Evolutionary conservation across 1,139 yeast genomes (phyloP).

Genomic region (Yarrowia galli): DNA sequence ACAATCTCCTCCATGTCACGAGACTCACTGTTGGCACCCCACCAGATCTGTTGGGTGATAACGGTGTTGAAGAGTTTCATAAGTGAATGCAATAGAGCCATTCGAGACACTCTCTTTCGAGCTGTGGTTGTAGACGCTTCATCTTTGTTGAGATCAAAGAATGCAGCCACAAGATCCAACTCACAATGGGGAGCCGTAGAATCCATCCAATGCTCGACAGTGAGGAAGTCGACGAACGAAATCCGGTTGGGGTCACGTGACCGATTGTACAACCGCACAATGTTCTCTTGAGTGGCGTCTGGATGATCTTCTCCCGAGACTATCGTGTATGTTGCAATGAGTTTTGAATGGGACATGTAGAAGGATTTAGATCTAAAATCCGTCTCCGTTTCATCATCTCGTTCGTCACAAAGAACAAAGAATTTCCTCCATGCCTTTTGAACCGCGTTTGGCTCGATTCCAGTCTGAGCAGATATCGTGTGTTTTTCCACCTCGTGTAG

Average conservation of each 20-base stretch:
- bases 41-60: slow-evolving; percentile 21
- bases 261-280: slow-evolving; percentile 8
- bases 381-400: not conserved
- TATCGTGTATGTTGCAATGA: not conserved
- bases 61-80: not conserved
- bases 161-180: slow-evolving; percentile 7
- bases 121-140: not conserved
- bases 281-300: slow-evolving; percentile 1
- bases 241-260: not conserved
- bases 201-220: slow-evolving; percentile 31
- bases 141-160: not conserved
- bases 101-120: not conserved
- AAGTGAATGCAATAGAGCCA: not conserved
- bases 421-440: slow-evolving; percentile 17
- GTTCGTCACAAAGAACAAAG: slow-evolving; percentile 6
- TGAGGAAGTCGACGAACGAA: slow-evolving; percentile 11
- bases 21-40: not conserved
- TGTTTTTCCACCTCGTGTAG: slow-evolving; percentile 1
- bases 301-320: not conserved
- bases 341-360: slow-evolving; percentile 11
- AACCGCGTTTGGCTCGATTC: slow-evolving; percentile 28
- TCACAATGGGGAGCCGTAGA: slow-evolving; percentile 20
- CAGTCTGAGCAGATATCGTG: not conserved
- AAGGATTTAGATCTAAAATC: not conserved
- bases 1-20: slow-evolving; percentile 30